Evolutionary conservation across 257 asterid genomes (phyloP).

Genomic region (Solanum piurae): DNA sequence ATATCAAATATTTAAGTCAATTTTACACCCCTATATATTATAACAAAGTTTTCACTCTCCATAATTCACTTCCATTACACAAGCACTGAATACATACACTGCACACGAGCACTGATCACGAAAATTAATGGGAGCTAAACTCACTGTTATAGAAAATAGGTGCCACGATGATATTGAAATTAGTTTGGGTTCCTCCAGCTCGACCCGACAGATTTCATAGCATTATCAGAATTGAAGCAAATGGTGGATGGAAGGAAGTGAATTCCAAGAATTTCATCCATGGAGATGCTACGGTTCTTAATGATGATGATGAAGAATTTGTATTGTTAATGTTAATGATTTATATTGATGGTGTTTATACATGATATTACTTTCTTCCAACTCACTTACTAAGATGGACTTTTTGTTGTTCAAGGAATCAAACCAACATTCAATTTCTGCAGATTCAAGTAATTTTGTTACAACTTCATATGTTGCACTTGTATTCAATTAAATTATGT

Average conservation of each 20-base stretch:
- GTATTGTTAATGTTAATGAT: neutral
- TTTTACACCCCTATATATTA: too few species aligned
- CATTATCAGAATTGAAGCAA: slow-evolving; percentile 11
- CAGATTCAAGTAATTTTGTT: neutral
- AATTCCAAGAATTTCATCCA: neutral
- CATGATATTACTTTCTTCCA: neutral
- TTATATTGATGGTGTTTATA: neutral
- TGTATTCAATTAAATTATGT: too few species aligned
- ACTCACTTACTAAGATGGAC: too few species aligned
- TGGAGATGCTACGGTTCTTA: neutral
- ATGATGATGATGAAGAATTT: neutral
- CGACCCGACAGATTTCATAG: slow-evolving; percentile 18
- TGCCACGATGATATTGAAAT: slow-evolving; percentile 17
- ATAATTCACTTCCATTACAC: too few species aligned
- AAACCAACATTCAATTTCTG: neutral
- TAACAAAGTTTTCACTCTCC: too few species aligned
- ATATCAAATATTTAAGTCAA: too few species aligned
- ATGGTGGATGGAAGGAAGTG: slow-evolving; percentile 5
- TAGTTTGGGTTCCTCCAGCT: slow-evolving; percentile 19
- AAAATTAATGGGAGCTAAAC: slow-evolving; percentile 15
- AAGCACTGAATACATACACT: too few species aligned
- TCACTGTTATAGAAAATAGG: slow-evolving; percentile 12
- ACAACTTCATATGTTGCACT: neutral
- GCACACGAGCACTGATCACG: too few species aligned
- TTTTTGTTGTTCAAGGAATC: neutral